These are phyloP conservation scores for Eucalyptus pumila DNA, from an alignment of 345 rosid genomes.

Conservation along the genomic window DNA sequence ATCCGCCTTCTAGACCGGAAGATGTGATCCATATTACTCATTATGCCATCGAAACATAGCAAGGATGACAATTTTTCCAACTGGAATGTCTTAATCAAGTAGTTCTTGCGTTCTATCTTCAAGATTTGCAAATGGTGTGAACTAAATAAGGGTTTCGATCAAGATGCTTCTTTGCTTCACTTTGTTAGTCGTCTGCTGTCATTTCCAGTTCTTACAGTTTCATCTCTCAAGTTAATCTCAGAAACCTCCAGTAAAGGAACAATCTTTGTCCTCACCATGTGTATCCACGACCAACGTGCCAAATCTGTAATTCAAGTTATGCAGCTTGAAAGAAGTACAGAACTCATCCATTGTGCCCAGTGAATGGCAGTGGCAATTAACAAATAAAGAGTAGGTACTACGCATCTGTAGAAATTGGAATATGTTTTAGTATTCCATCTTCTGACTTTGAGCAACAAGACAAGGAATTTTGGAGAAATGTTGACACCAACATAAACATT, in stretches of 20 bases:
- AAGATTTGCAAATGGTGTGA: background rate
- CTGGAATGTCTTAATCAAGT: background rate
- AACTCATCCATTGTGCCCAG: background rate
- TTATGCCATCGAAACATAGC: slow-evolving; percentile 7
- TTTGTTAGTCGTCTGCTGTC: background rate
- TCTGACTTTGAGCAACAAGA: background rate
- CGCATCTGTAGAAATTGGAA: background rate
- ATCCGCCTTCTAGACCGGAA: slow-evolving; percentile 34
- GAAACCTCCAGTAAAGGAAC: background rate
- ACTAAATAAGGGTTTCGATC: background rate
- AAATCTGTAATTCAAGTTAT: background rate
- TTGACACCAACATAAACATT: background rate
- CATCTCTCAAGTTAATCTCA: background rate
- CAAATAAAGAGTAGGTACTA: background rate
- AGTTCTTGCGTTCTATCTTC: background rate
- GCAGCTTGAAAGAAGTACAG: background rate
- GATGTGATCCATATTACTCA: slow-evolving; percentile 36
- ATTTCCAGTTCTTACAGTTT: background rate
- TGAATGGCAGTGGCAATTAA: background rate
- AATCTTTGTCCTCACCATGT: background rate
- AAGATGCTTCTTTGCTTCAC: background rate
- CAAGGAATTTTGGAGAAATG: background rate
- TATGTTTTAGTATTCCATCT: background rate
- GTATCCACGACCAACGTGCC: background rate
- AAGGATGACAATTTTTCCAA: background rate